A percentile compares a stretch with the other conserved stretches of the same genome.
Conservation (phyloP, 805 yeast genomes). For the Metschnikowia picachoensis region DNA sequence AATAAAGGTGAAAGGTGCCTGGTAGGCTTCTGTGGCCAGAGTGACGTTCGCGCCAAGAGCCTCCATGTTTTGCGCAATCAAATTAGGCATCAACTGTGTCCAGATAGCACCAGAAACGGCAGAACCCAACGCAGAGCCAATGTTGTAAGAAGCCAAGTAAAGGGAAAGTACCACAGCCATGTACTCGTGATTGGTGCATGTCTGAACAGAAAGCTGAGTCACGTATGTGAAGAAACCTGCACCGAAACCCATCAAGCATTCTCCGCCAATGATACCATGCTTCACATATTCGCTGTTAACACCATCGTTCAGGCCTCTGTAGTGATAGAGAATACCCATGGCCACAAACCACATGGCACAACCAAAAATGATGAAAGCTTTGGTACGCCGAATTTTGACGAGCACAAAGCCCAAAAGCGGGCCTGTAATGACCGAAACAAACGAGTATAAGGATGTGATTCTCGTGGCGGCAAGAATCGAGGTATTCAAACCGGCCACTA, state of each 20-base stretch:
- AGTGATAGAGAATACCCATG: constrained; percentile 56
- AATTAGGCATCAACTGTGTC: constrained; percentile 54
- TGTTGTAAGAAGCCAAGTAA: constrained; percentile 52
- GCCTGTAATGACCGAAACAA: constrained; percentile 61
- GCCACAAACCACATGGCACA: constrained; percentile 54
- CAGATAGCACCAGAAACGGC: constrained; percentile 69
- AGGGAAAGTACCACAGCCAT: constrained; percentile 61
- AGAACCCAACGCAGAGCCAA: constrained; percentile 63
- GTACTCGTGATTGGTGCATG: constrained; percentile 57
- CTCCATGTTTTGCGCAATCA: constrained; percentile 32
- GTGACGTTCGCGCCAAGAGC: constrained; percentile 26
- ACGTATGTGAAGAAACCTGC: constrained; percentile 71
- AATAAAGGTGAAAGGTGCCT: constrained; percentile 50
- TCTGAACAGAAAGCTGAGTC: constrained; percentile 56
- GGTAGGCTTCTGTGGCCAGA: constrained; percentile 33
- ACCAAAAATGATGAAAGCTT: constrained; percentile 60
- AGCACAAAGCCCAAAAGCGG: constrained; percentile 52
- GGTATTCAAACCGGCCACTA: constrained; percentile 61
- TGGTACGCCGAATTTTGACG: constrained; percentile 46
- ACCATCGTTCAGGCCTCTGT: constrained; percentile 47
- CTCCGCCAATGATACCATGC: constrained; percentile 61
- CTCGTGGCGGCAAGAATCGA: constrained; percentile 61
- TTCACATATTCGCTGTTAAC: constrained; percentile 25
- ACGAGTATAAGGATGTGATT: constrained; percentile 58
- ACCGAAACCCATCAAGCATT: constrained; percentile 65